Evolutionary conservation across 306 rosid genomes (phyloP), one percentile per base, ranked within the genome.

Genomic region (Acmispon strigosus): DNA sequence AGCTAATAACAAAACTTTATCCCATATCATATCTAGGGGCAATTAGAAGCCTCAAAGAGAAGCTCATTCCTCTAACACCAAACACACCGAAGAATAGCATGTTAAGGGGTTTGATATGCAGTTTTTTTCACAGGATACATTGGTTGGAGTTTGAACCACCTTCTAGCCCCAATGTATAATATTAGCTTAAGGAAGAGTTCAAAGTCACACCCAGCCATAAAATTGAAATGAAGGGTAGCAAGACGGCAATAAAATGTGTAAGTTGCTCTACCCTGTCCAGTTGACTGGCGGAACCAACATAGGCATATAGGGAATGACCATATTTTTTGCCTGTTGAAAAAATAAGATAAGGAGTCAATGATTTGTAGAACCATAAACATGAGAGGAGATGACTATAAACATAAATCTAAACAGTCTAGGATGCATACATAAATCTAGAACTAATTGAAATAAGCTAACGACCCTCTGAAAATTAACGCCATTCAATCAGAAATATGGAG

Each of bases 221-320:
- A 43, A 63, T 19, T 19, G 57, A 47, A 50, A 57, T 42, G n/a
- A 57, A 64, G 39, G 56, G 36, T 22, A 29, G 69, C 54, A 42
- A 64, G 16, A 39, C 22, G 58, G 17, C 39, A 68, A 78, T 48
- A 55, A 24, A 52, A 62, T 24, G 10, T 45, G 44, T 41, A 66
- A 75, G 71, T 50, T 78, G 52, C 22, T 90, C 71, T 94, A 94
- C 99, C 97, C 96, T 74, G 85, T 82, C 99, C 99, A 94, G 52
- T 80, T 84, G 70, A 83, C 75, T 65, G 99, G 96, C 60, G 97
- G 95, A 78, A 91, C 87, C 89, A 94, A 77, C 99, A 94, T 94
- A 54, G 99, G 99, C 92, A 89, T 84, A 62, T 91, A 94, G 63
- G 97, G 99, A 79, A 91, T 94, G 82, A 94, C 96, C 87, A 94